Evolutionary conservation across 2,329 filamentous ascomycete species (phyloP), one percentile per base, ranked within the genome.

Genomic region (Claviceps digitariae): DNA sequence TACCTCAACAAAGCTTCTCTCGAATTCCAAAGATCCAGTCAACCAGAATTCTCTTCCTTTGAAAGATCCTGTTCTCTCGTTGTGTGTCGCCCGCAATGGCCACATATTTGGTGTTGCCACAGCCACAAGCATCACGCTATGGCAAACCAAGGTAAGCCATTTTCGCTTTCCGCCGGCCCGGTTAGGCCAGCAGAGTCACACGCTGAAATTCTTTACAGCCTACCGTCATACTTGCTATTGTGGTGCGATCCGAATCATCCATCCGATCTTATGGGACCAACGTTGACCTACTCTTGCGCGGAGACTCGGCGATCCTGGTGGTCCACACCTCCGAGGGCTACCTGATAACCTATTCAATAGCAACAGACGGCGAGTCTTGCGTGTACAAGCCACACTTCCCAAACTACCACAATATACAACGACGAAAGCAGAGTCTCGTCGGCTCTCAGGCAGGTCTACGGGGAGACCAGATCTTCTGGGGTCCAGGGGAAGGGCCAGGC

Each of bases 341-440:
- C 65, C 77, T 98, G 29, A 93, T 98, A 60, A 97, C 90, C 4
- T 98, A 98, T 66, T 91, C 90, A 0, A 75, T 98, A 44, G 87
- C 90, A 13, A 89, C 84, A 20, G 91, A 96, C 64, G 78, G 86
- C 51, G 83, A 86, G 55, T 84, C 87, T 17, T 81, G 83, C 58
- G 87, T 96, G 8, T 97, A 95, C 66, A 87, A 87, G 62, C 84
- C 90, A 17, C 82, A 86, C 54, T 91, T 95, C 59, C 76, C 79
- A 21, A 84, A 81, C 67, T 79, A 78, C 67, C 80, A 72, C 48
- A 84, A 83, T 59, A 73, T 82, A 4, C 80, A 84, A 61, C 71
- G 78, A 52, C 74, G 81, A 46, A 75, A 79, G 51, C 81, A 83
- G 61, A 82, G 75, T 59, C 77, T 84, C 58, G 74, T 76, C 50